Evolutionary conservation across 495 filamentous ascomycete genomes (phyloP).

Genomic region (Cudoniella acicularis): DNA sequence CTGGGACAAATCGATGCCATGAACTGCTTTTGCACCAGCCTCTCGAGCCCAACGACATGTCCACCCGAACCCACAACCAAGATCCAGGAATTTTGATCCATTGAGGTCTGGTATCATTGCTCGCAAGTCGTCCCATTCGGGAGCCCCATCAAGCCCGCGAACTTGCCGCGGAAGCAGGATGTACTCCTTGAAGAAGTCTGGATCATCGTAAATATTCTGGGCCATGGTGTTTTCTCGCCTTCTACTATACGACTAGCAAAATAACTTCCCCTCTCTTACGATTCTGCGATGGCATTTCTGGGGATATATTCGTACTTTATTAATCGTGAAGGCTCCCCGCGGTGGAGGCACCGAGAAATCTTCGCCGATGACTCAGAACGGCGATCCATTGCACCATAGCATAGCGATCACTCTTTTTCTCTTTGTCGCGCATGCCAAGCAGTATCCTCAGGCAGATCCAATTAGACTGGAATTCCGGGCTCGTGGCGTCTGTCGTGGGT

Average conservation of each 20-base stretch:
- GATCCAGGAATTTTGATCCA: slow-evolving; percentile 28
- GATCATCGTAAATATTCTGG: slow-evolving; percentile 36
- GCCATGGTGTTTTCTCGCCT: slow-evolving; percentile 20
- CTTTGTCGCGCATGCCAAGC: background rate
- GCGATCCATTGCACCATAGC: background rate
- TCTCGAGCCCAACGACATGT: slow-evolving; percentile 32
- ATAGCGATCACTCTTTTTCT: too few relatives aligned
- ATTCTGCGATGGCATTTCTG: background rate
- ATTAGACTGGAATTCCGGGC: background rate
- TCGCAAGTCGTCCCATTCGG: slow-evolving; percentile 32
- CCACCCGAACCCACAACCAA: slow-evolving; percentile 39
- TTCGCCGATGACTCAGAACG: background rate
- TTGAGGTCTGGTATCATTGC: slow-evolving; percentile 27
- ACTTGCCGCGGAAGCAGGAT: slow-evolving; percentile 28
- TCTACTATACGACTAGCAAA: background rate
- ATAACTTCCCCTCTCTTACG: background rate
- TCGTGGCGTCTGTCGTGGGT: background rate
- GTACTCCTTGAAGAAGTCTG: slow-evolving; percentile 34
- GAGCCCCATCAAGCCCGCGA: slow-evolving; percentile 26
- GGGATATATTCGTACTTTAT: background rate
- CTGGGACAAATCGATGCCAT: slow-evolving; percentile 33
- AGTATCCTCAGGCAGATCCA: background rate
- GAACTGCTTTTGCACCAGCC: slow-evolving; percentile 27
- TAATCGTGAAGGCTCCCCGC: too few relatives aligned
- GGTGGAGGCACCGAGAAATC: background rate